phyloP scores from a whole-genome alignment of 805 yeast species.

The Metschnikowia aberdeeniae region DNA sequence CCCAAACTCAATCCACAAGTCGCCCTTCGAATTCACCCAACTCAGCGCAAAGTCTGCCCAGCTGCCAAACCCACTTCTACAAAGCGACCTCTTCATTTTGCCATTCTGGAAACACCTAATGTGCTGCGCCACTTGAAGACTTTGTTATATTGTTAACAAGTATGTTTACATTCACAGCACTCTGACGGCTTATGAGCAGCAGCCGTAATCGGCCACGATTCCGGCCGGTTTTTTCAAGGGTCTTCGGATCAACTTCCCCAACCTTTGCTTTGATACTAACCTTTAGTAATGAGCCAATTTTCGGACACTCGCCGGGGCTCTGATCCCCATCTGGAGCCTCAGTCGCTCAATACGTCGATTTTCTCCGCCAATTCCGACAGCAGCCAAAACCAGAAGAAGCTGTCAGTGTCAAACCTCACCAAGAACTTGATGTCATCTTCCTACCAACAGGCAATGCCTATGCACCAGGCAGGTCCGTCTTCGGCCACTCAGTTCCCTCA shows the following conservation, averaged over 20 bases:
- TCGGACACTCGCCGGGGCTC: slow-evolving; percentile 9
- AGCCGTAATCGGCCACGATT: not conserved
- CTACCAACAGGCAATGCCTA: not conserved
- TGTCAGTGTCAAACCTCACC: slow-evolving; percentile 31
- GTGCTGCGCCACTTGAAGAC: slow-evolving; percentile 2
- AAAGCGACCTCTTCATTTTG: not conserved
- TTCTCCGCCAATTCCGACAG: not conserved
- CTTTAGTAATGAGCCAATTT: slow-evolving; percentile 10
- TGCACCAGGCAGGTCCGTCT: not conserved
- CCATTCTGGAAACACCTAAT: slow-evolving; percentile 1
- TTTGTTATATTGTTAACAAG: slow-evolving; percentile 5
- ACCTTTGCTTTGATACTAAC: not conserved
- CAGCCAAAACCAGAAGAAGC: slow-evolving; percentile 10
- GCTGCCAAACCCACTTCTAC: not conserved
- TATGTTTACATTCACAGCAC: not conserved
- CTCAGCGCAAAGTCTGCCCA: not conserved
- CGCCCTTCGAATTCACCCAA: not conserved
- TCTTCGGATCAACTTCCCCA: not conserved
- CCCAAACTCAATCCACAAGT: not conserved
- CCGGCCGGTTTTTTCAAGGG: not conserved
- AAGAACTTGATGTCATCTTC: slow-evolving; percentile 27
- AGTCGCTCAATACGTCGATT: slow-evolving; percentile 2
- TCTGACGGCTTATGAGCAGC: not conserved
- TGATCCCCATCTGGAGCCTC: slow-evolving; percentile 8
- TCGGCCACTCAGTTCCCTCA: slow-evolving; percentile 12